Percentiles rank a stretch among this genome's conserved stretches.
These are phyloP conservation scores for Cyclocybe aegerita DNA, from an alignment of 768 basidiomycete species.

Conservation along the genomic window DNA sequence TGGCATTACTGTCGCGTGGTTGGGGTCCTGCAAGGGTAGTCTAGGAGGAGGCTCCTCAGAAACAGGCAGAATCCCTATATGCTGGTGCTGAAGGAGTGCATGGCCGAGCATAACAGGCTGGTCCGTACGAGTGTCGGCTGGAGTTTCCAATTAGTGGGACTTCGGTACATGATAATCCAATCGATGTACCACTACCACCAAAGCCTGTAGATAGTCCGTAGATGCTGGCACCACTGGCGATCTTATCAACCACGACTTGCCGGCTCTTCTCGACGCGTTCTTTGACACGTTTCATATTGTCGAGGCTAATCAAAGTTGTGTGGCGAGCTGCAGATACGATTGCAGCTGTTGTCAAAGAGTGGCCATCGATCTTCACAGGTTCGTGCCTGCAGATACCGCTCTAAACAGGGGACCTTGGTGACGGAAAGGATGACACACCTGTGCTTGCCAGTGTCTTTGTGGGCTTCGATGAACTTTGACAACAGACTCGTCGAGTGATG, in stretches of 20 bases:
- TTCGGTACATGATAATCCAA: background rate
- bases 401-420: background rate
- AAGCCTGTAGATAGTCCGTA: constrained; percentile 85
- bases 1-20: constrained; percentile 72
- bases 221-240: constrained; percentile 65
- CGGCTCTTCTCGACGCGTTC: constrained; percentile 62
- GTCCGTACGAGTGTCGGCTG: constrained; percentile 75
- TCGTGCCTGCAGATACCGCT: constrained; percentile 39
- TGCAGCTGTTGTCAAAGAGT: constrained; percentile 63
- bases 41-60: constrained; percentile 42
- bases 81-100: constrained; percentile 74
- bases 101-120: constrained; percentile 61
- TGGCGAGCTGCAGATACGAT: constrained; percentile 68
- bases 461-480: constrained; percentile 20
- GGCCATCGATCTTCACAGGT: constrained; percentile 62
- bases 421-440: constrained; percentile 5
- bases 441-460: constrained; percentile 13
- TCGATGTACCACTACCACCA: constrained; percentile 61
- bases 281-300: constrained; percentile 38
- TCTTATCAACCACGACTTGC: constrained; percentile 66
- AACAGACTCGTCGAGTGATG: constrained; percentile 15
- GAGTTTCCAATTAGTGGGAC: constrained; percentile 3
- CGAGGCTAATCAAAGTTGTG: constrained; percentile 42
- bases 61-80: constrained; percentile 63
- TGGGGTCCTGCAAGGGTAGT: constrained; percentile 69